These are phyloP conservation scores for Paramecium primaurelia DNA, from an alignment of 73 alveolate species.

Conservation along the genomic window DNA sequence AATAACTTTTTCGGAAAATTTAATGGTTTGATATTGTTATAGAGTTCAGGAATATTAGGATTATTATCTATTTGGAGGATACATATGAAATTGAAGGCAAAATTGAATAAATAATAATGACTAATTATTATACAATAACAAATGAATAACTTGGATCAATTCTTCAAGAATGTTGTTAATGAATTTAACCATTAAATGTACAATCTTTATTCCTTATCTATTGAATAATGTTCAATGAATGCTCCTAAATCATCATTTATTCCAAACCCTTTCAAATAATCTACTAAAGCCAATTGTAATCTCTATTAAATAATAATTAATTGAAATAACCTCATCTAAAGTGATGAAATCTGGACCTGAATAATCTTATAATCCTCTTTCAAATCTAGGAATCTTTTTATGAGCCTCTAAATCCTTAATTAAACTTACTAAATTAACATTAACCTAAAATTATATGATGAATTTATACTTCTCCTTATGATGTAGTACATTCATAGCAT, in stretches of 20 bases:
- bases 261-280: conserved; percentile 80
- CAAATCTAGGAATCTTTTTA: conserved; percentile 40
- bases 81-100: not conserved
- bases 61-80: not conserved
- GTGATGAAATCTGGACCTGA: conserved; percentile 87
- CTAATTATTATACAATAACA: not conserved
- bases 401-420: conserved; percentile 54
- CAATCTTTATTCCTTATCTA: conserved; percentile 89
- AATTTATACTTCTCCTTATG: conserved; percentile 51
- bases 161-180: conserved; percentile 66
- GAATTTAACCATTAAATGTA: conserved; percentile 82
- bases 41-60: conserved; percentile 15
- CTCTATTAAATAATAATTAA: not conserved
- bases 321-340: conserved; percentile 63
- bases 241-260: conserved; percentile 84
- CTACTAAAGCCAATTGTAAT: conserved; percentile 69
- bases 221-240: conserved; percentile 78
- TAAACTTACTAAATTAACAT: conserved; percentile 49
- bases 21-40: not conserved
- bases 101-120: not conserved
- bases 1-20: not conserved
- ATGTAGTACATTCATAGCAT: conserved; percentile 52
- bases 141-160: not conserved
- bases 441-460: not conserved
- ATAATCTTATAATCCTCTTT: conserved; percentile 70